Evolutionary conservation across 441 rosid species (phyloP).

Genomic region (Bruguiera hainesii): DNA sequence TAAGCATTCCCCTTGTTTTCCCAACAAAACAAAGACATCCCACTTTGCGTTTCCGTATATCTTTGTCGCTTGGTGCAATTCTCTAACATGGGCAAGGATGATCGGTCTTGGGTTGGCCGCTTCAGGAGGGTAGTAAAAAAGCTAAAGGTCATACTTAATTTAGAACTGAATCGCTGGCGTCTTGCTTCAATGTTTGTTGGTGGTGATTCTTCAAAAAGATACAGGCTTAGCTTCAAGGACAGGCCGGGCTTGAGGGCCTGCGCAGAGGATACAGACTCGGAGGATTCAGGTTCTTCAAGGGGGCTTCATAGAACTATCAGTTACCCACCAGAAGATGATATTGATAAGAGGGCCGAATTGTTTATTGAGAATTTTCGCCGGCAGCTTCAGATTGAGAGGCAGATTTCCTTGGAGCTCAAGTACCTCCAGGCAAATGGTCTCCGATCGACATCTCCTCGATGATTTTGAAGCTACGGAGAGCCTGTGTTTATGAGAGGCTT

Average conservation of each 20-base stretch:
- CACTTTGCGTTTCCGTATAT: background rate
- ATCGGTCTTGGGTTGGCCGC: constrained; percentile 43
- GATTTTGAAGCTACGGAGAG: background rate
- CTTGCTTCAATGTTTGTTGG: constrained; percentile 39
- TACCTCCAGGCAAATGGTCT: background rate
- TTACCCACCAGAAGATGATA: constrained; percentile 53
- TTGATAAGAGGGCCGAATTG: constrained; percentile 56
- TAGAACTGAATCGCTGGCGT: constrained; percentile 49
- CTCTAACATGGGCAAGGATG: constrained; percentile 14
- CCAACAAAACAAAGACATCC: too few species aligned
- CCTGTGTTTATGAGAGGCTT: background rate
- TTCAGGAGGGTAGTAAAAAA: constrained; percentile 61
- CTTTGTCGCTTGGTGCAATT: background rate
- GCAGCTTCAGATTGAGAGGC: constrained; percentile 60
- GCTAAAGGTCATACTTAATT: constrained; percentile 45
- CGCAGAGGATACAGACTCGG: constrained; percentile 21
- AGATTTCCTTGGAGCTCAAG: constrained; percentile 48
- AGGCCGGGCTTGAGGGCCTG: constrained; percentile 54
- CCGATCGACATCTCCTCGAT: background rate
- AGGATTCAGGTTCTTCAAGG: constrained; percentile 23
- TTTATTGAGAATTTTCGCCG: constrained; percentile 58
- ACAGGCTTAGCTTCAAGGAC: constrained; percentile 57
- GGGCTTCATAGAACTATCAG: constrained; percentile 30
- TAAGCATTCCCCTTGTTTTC: background rate
- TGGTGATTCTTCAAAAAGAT: constrained; percentile 23